Evolutionary conservation across 2,329 filamentous ascomycete species (phyloP).

Genomic region (Harringtonia aguacate): DNA sequence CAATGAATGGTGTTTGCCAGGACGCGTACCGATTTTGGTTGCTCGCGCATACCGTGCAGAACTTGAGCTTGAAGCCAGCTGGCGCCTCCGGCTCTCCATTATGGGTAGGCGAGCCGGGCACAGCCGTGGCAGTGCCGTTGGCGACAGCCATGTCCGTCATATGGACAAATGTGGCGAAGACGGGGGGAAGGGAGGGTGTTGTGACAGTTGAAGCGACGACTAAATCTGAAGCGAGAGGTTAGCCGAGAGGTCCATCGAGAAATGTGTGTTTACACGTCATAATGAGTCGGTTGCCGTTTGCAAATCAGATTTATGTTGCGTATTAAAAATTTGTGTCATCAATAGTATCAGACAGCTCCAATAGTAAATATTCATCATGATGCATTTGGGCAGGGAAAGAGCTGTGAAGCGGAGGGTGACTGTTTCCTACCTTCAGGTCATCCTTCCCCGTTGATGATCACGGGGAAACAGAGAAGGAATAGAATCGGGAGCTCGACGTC

Average conservation of each 20-base stretch:
- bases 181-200: too few relatives aligned
- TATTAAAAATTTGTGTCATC: conserved; percentile 37
- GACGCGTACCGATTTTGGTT: conserved; percentile 79
- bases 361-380: conserved; percentile 46
- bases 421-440: conserved; percentile 3
- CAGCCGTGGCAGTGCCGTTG: neutral
- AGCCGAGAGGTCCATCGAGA: neutral
- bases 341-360: conserved; percentile 62
- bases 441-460: neutral
- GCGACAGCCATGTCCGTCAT: conserved; percentile 3
- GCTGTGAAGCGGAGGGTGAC: neutral
- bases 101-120: neutral
- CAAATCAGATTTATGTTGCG: conserved; percentile 18
- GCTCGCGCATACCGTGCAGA: conserved; percentile 97
- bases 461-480: too few relatives aligned
- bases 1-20: too few relatives aligned
- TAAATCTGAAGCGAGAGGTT: neutral
- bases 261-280: too few relatives aligned
- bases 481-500: too few relatives aligned
- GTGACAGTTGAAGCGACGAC: too few relatives aligned
- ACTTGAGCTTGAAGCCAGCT: conserved; percentile 76
- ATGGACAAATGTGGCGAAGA: neutral
- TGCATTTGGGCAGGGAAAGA: neutral
- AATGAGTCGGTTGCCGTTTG: too few relatives aligned
- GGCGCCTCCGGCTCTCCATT: conserved; percentile 38